Evolutionary conservation across 2,329 filamentous ascomycete species (phyloP), one percentile per base, ranked within the genome.

Genomic region (Fonsecaea nubica): DNA sequence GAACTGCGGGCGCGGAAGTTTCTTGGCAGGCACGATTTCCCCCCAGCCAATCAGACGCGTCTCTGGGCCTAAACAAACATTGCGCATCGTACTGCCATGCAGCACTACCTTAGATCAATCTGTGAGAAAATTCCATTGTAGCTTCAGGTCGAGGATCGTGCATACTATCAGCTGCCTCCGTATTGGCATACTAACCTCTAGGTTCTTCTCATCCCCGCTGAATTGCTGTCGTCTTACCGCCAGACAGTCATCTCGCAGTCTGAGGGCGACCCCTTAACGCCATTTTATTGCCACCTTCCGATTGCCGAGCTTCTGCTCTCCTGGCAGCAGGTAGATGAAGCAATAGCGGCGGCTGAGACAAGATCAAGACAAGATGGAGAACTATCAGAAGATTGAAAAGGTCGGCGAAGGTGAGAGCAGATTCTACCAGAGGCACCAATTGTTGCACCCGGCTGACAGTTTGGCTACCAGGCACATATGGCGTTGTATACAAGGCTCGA

Each of bases 321-420:
- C 21, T 36, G 52, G 40, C 13, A 36, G 48, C 7, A 32, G 30
- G 38, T 61, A 35, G 32, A 65, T 65, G 66, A 60, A 36, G 32
- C 48, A 45, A 35, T 62, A 68, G 36, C 18, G 38, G 15, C 30
- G 25, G 25, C 25, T 25, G 25, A 25, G 25, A 25, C 25, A 25
- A 25, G 4, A 3, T 7, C 21, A n/a, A 30, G 25, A 59, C 13
- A 65, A 52, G 13, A 96, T 97, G 93, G 92, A 97, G 80, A 96
- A 96, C 82, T 97, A 97, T 80, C 92, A 96, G 82, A 96, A 96
- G 83, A 87, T 97, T 76, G 93, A 97, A 83, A 97, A 97, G 85
- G 93, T 97, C 76, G 93, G 93, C 80, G 93, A 97, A 87, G 93
- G 93, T 95, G 82, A 74, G 86, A 78, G 12, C 5, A 25, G 36